Percentiles rank a stretch among this genome's conserved stretches.
Conservation (phyloP, 2,329 filamentous ascomycete species). For the Calonectria hawksworthii region DNA sequence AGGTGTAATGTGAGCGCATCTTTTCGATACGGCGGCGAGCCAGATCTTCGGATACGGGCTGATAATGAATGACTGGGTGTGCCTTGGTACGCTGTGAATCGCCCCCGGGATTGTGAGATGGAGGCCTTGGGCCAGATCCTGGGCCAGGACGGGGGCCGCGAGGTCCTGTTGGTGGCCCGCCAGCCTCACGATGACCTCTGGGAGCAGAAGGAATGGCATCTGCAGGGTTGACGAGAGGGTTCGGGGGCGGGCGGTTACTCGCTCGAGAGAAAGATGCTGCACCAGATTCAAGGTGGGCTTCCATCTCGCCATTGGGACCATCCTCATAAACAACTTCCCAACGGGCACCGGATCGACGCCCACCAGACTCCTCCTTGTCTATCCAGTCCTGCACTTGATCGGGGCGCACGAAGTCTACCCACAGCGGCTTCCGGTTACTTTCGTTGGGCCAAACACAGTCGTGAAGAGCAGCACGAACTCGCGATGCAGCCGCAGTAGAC, state of each 20-base stretch:
- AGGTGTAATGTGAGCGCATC: constrained; percentile 63
- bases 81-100: constrained; percentile 55
- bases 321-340: constrained; percentile 83
- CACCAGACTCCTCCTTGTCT: constrained; percentile 70
- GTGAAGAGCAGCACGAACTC: constrained; percentile 83
- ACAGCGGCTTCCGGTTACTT: constrained; percentile 84
- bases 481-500: constrained; percentile 77
- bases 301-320: constrained; percentile 66
- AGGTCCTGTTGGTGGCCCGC: constrained; percentile 52
- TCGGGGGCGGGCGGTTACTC: constrained; percentile 32
- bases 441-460: constrained; percentile 89
- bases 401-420: constrained; percentile 90
- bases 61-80: constrained; percentile 59
- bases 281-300: constrained; percentile 64
- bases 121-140: constrained; percentile 44
- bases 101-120: constrained; percentile 36
- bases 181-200: constrained; percentile 44
- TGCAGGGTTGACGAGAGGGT: constrained; percentile 38
- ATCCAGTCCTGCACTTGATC: constrained; percentile 83
- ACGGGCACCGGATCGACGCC: constrained; percentile 59
- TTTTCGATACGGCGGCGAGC: constrained; percentile 74
- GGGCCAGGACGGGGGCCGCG: constrained; percentile 54
- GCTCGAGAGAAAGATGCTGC: constrained; percentile 34
- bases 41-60: constrained; percentile 74
- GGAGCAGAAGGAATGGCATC: constrained; percentile 57